Evolutionary conservation across 495 filamentous ascomycete genomes (phyloP).

Genomic region (Penicillium herquei): DNA sequence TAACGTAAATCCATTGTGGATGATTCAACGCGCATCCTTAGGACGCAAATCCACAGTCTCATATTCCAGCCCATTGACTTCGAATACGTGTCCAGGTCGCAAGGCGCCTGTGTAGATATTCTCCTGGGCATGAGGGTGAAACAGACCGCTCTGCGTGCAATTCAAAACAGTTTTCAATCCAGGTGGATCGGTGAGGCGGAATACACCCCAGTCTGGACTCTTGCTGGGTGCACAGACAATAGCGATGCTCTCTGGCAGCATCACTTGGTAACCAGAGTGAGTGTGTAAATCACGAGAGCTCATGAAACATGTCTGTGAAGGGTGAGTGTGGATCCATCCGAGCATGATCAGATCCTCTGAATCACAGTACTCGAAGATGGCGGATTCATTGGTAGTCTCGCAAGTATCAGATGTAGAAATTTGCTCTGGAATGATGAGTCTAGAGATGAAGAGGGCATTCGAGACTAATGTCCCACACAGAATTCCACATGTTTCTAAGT

Average conservation of each 20-base stretch:
- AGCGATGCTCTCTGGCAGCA: conserved; percentile 92
- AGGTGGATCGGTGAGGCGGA: conserved; percentile 89
- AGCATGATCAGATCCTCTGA: conserved; percentile 81
- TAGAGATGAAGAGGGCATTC: conserved; percentile 88
- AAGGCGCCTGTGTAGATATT: conserved; percentile 85
- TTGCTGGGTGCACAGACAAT: conserved; percentile 92
- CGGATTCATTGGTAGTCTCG: conserved; percentile 81
- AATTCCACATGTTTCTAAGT: conserved; percentile 92
- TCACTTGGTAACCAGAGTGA: conserved; percentile 86
- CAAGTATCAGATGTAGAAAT: conserved; percentile 87
- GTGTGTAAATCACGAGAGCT: conserved; percentile 92
- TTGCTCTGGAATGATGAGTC: conserved; percentile 88
- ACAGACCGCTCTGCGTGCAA: conserved; percentile 72
- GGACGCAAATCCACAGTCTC: conserved; percentile 76
- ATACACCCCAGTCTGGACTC: conserved; percentile 83
- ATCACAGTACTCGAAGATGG: conserved; percentile 83
- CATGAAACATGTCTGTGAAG: conserved; percentile 96
- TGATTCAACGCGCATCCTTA: conserved; percentile 21
- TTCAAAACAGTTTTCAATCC: conserved; percentile 75
- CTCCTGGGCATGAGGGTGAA: conserved; percentile 72
- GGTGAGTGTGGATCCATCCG: conserved; percentile 98
- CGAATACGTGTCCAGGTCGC: conserved; percentile 81
- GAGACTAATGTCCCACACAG: conserved; percentile 87
- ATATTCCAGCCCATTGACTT: conserved; percentile 70
- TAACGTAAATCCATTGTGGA: conserved; percentile 3